These are phyloP conservation scores for Dovyalis caffra DNA, from an alignment of 345 rosid species.

Conservation along the genomic window DNA sequence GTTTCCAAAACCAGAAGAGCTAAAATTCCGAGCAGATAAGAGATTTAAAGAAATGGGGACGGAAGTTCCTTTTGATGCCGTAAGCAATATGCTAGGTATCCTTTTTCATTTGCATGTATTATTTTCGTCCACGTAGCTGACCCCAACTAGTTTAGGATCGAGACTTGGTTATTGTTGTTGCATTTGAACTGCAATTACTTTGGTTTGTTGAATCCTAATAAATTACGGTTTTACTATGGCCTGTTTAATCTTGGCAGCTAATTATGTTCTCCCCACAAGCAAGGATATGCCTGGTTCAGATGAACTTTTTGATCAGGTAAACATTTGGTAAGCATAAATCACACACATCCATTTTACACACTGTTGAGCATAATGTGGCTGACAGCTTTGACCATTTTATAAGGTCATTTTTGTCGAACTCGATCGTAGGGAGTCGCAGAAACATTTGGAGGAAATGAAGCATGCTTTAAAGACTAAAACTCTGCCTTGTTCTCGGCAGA, in stretches of 20 bases:
- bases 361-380: background rate
- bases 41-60: slow-evolving; percentile 40
- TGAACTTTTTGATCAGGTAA: slow-evolving; percentile 32
- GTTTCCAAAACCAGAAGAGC: slow-evolving; percentile 32
- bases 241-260: slow-evolving; percentile 19
- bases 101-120: no score
- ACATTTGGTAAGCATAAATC: background rate
- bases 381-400: slow-evolving; percentile 3
- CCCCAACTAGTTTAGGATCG: no score
- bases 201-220: no score
- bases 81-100: slow-evolving; percentile 34
- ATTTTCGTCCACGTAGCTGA: no score
- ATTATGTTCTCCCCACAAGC: slow-evolving; percentile 26
- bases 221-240: no score
- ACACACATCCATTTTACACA: background rate
- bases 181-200: no score
- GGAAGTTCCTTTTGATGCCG: slow-evolving; percentile 30
- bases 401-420: slow-evolving; percentile 36
- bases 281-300: slow-evolving; percentile 34
- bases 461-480: slow-evolving; percentile 1
- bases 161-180: no score
- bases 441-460: slow-evolving; percentile 33
- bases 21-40: slow-evolving; percentile 22
- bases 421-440: slow-evolving; percentile 19
- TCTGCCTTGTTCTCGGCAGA: slow-evolving; percentile 12